phyloP scores from a whole-genome alignment of 345 rosid species.

The Cardamine chenopodiifolia region DNA sequence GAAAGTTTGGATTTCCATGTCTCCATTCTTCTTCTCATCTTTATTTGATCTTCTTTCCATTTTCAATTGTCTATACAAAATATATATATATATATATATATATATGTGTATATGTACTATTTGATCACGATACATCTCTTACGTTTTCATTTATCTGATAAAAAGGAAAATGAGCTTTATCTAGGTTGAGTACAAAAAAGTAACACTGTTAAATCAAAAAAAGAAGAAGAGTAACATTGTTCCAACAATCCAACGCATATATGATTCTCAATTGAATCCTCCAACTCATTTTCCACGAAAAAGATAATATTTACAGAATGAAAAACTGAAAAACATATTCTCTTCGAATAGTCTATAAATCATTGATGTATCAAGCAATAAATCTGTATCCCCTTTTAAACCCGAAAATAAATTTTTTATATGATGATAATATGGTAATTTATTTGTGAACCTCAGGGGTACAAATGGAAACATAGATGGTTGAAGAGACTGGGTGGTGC shows the following conservation, averaged over 20 bases:
- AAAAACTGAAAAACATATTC: not conserved
- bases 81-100: too few species aligned
- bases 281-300: constrained; percentile 23
- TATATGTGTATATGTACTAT: too few species aligned
- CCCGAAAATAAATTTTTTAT: too few species aligned
- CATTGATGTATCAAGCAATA: not conserved
- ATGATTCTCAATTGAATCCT: not conserved
- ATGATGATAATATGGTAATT: not conserved
- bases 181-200: not conserved
- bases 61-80: too few species aligned
- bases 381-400: not conserved
- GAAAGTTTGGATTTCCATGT: too few species aligned
- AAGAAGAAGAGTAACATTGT: too few species aligned
- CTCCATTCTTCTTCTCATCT: too few species aligned
- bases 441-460: not conserved
- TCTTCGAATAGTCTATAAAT: constrained; percentile 11
- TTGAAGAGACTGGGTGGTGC: constrained; percentile 30
- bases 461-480: constrained; percentile 10
- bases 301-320: not conserved
- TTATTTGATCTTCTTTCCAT: too few species aligned
- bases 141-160: not conserved
- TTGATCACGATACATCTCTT: not conserved
- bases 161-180: not conserved
- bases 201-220: too few species aligned
- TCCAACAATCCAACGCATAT: not conserved